Base-by-base conservation (phyloP, 2,329 filamentous ascomycete genomes). In the Penicillium sclerotiorum region DNA sequence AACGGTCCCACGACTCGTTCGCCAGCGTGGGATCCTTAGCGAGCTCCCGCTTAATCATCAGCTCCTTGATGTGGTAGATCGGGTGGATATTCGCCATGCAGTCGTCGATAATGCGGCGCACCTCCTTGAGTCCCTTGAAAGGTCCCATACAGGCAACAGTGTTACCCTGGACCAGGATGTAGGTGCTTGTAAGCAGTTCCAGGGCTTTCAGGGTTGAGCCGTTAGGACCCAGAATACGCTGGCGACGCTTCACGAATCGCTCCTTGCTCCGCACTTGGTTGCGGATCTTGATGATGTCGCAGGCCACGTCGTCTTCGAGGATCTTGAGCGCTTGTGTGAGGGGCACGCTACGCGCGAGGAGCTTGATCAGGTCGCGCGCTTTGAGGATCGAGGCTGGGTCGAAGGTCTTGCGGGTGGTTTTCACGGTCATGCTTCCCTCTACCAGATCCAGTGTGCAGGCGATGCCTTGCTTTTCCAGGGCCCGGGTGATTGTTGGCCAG, bases 91-190 rank as follows among this genome's bases (percentile, higher is more conserved):
- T 99, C 65, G 84, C 83, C 94, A 99, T 97, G 76, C 91, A 96
- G 72, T 97, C 93, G 71, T 95, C 89, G 30, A 97, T 84, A 17
- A 96, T 85, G 45, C 91, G 82, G 39, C 94, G 85, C 23, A 96
- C 85, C 65, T 96, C 93, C 75, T 97, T 97, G 39, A 99, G 74
- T 2, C 90, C 91, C 73, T 95, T 96, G 77, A 88, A 97, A 0
- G 87, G 85, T 0, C 94, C 94, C 89, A 99, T 96, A 5, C 83
- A 87, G 1, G 86, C 85, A 22, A 99, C 94, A 0, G 94, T 97
- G 72, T 96, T 97, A 59, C 94, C 94, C 71, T 99, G 94, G 1
- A 99, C 94, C 35, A 97, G 81, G 45, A 99, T 89, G 71, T 97
- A 96, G 49, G 89, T 95, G 64, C 87, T 80, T 1, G 94, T 99